Evolutionary conservation across 129 eudicot genomes (phyloP), one percentile per base, ranked within the genome.

Genomic region (Gnaphalium uliginosum): DNA sequence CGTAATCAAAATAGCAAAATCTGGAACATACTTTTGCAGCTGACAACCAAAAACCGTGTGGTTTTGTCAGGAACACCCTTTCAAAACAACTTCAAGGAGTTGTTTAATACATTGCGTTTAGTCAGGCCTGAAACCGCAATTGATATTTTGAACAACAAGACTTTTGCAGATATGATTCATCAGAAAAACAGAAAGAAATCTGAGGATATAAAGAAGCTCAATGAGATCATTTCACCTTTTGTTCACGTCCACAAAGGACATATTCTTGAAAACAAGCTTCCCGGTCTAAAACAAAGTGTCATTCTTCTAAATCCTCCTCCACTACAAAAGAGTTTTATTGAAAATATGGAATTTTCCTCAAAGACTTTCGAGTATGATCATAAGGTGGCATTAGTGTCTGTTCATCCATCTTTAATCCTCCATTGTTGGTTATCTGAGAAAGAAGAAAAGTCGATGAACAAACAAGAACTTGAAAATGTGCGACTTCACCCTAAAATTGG

Each of bases 11-110:
- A 65, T 0, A 86, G 87, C 32, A 53, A 69, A 7, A 81, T 87
- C 2, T 83, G 91, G 89, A 77, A 89, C 15, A 46, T 82, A 19
- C 78, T 90, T 2, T 25, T 73, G 46, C 84, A 83, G 61, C 79
- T 93, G 5, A 60, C 84, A 50, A 94, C 96, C 0, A 68, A 82
- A 15, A 83, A 74, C 21, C 74, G 90, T 0, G 82, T 90, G 26
- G 78, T 90, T 22, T 81, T 94, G 5, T 90, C 97, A 0, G 96
- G 96, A 64, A 94, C 97, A 1, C 93, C 87, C 0, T 94, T 88
- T 30, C 96, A 94, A 79, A 94, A 90, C 79, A 89, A 90, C 69
- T 87, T 90, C 8, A 56, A 32, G 37, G 96, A 94, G 67, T 81
- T 87, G 1, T 87, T 80, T 79, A 94, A 90, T 79, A 84, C 85